A percentile compares a stretch with the other conserved stretches of the same genome.
These are phyloP conservation scores for Camelina neglecta DNA, from an alignment of 345 rosid species.

Conservation along the genomic window DNA sequence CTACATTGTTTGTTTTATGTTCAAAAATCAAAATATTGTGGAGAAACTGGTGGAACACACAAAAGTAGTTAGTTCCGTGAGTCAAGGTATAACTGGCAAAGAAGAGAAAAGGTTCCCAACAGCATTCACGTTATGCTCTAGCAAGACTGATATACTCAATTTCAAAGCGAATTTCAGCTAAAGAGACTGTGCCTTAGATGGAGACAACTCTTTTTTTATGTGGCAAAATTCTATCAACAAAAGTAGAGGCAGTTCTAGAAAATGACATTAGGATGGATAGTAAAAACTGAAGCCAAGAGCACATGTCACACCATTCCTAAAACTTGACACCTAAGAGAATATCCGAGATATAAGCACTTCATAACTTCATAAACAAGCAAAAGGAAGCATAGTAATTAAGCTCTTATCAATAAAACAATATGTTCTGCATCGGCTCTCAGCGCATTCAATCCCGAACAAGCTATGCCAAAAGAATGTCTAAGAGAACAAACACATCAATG, in stretches of 20 bases:
- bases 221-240: not conserved
- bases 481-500: not conserved
- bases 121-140: not conserved
- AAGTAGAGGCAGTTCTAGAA: not conserved
- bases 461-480: not conserved
- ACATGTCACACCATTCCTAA: not conserved
- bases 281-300: constrained; percentile 2
- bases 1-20: not conserved
- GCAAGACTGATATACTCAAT: not conserved
- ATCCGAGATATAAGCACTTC: not conserved
- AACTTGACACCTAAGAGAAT: not conserved
- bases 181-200: not conserved
- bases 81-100: not conserved
- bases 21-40: not conserved
- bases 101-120: not conserved
- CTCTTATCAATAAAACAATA: not conserved
- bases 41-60: not conserved
- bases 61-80: not conserved
- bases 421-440: constrained; percentile 3
- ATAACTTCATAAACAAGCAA: not conserved
- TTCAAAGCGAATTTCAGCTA: not conserved
- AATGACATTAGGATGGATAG: not conserved
- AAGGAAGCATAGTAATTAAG: not conserved
- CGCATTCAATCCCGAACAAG: not conserved
- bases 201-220: too few species aligned